Conservation (phyloP, 371 early-diverging fungal species). For the Mortierella sp. region DNA sequence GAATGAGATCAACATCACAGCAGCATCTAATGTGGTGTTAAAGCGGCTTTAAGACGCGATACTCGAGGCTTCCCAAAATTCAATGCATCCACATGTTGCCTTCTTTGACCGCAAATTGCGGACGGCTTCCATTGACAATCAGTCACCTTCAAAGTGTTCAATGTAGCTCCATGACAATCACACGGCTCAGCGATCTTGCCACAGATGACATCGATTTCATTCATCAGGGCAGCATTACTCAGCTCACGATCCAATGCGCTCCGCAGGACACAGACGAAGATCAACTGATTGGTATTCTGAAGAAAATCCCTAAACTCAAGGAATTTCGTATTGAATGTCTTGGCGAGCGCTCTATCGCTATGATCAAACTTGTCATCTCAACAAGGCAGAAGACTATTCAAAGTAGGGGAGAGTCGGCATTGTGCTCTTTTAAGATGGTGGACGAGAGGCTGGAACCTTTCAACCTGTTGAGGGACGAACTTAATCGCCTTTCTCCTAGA, state of each 20-base stretch:
- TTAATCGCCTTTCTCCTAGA: neutral
- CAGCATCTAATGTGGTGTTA: neutral
- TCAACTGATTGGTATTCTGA: neutral
- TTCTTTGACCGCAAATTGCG: neutral
- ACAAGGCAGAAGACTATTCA: neutral
- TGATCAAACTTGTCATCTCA: neutral
- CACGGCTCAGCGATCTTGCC: neutral
- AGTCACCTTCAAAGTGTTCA: neutral
- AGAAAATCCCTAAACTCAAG: neutral
- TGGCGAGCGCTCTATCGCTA: neutral
- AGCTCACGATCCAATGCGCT: neutral
- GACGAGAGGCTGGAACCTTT: neutral
- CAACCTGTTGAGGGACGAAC: no score
- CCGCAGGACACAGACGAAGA: neutral
- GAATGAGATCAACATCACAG: neutral
- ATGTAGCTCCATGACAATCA: neutral
- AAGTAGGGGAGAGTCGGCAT: neutral
- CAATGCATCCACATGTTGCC: neutral
- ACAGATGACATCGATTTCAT: neutral
- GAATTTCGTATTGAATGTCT: neutral
- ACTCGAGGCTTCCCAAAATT: neutral
- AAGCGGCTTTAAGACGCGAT: constrained; percentile 9
- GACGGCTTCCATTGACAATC: neutral
- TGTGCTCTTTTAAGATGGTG: neutral
- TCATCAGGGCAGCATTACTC: neutral